A percentile compares a stretch with the other conserved stretches of the same genome.
phyloP scores from a whole-genome alignment of 306 rosid genomes.

The Dryas octopetala region DNA sequence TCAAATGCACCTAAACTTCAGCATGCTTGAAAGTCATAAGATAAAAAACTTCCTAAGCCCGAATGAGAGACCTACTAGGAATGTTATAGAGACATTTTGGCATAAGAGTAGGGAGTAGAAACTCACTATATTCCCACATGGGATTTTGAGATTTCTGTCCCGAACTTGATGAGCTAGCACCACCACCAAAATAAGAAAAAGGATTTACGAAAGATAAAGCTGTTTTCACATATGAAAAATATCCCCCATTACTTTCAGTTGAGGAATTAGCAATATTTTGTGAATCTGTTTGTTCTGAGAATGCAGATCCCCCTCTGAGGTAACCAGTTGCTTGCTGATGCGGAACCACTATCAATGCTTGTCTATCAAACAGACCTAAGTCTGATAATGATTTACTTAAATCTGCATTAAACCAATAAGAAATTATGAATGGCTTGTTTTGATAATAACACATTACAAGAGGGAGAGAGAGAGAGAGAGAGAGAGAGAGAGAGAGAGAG shows the following conservation, averaged over 20 bases:
- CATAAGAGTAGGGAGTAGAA: conserved; percentile 8
- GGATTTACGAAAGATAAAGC: conserved; percentile 53
- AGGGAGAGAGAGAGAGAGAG: too few relatives aligned
- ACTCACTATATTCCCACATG: conserved; percentile 41
- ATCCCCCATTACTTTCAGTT: conserved; percentile 40
- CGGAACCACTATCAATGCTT: too few relatives aligned
- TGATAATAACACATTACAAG: too few relatives aligned
- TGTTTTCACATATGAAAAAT: conserved; percentile 37
- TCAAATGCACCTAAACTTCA: background rate
- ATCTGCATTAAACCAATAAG: too few relatives aligned
- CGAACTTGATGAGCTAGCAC: conserved; percentile 36
- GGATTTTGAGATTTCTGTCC: conserved; percentile 36
- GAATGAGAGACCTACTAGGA: background rate
- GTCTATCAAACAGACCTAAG: too few relatives aligned
- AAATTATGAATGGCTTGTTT: too few relatives aligned
- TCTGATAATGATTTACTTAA: too few relatives aligned
- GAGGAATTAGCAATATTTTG: conserved; percentile 25
- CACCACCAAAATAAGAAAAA: conserved; percentile 51
- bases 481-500: too few relatives aligned
- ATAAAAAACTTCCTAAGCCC: background rate
- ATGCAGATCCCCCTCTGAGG: too few relatives aligned
- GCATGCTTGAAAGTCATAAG: background rate
- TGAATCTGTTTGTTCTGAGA: conserved; percentile 18
- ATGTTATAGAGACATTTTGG: background rate
- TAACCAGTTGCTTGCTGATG: too few relatives aligned